A percentile compares a stretch with the other conserved stretches of the same genome.
Conservation (phyloP, 805 yeast genomes). For the Wickerhamomyces canadensis region DNA sequence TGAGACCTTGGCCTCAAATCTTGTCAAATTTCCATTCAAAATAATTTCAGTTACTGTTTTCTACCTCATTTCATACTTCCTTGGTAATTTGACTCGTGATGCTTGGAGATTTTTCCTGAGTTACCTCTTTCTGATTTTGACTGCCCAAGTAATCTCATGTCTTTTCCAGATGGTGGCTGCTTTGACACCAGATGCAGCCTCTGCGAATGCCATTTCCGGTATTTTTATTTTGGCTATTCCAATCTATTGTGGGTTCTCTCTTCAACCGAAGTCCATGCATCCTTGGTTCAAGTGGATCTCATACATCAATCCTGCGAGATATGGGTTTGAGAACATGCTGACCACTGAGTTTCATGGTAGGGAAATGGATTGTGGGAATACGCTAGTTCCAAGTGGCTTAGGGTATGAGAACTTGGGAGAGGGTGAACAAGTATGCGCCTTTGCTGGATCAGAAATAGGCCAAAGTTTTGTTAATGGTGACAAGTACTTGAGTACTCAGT, state of each 20-base stretch:
- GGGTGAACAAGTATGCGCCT: constrained; percentile 47
- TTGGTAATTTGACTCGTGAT: constrained; percentile 43
- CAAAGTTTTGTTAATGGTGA: constrained; percentile 50
- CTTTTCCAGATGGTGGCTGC: constrained; percentile 53
- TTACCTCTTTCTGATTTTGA: constrained; percentile 37
- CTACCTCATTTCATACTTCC: constrained; percentile 47
- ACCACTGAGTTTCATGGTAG: constrained; percentile 59
- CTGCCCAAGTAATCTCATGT: constrained; percentile 42
- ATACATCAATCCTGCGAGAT: constrained; percentile 51
- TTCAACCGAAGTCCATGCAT: constrained; percentile 55
- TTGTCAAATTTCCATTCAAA: constrained; percentile 63
- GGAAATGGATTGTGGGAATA: constrained; percentile 44
- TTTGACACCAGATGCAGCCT: constrained; percentile 39
- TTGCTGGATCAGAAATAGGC: constrained; percentile 58
- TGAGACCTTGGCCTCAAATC: constrained; percentile 58
- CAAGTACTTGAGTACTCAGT: constrained; percentile 43
- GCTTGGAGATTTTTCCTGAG: constrained; percentile 53
- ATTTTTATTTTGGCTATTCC: constrained; percentile 42
- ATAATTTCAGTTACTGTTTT: constrained; percentile 40
- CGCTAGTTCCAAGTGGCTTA: constrained; percentile 55
- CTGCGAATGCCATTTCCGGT: constrained; percentile 60
- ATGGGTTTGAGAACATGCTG: constrained; percentile 59
- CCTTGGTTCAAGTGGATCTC: constrained; percentile 71
- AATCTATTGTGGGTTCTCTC: constrained; percentile 61
- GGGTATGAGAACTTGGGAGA: constrained; percentile 37